Percentiles rank a stretch among this genome's conserved stretches.
Evolutionary conservation across 179 eudicot genomes (phyloP).

Genomic region (Patellifolia procumbens): DNA sequence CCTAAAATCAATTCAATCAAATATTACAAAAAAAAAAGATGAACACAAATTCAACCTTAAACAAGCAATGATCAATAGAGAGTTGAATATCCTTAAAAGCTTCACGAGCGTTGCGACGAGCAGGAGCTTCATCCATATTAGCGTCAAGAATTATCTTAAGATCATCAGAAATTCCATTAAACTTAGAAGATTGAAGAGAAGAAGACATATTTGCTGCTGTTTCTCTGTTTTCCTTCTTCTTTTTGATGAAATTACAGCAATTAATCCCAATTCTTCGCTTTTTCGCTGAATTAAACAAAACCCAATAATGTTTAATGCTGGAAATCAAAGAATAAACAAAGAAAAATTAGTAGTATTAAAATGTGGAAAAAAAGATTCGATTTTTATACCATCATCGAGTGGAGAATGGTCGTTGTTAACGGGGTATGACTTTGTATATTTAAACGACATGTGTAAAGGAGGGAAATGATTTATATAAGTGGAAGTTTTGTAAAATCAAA

Average conservation of each 20-base stretch:
- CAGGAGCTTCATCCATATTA: constrained; percentile 67
- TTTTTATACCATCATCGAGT: constrained; percentile 5
- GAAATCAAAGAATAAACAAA: neutral
- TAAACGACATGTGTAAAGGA: constrained; percentile 24
- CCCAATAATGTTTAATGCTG: neutral
- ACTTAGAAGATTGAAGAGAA: constrained; percentile 22
- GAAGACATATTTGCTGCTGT: constrained; percentile 15
- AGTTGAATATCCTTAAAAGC: constrained; percentile 87
- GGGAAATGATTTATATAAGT: neutral
- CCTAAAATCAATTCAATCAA: too few relatives aligned
- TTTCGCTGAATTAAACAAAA: constrained; percentile 4
- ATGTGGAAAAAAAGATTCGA: neutral
- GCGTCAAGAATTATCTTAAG: constrained; percentile 62
- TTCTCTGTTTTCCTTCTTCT: neutral
- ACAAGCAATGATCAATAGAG: constrained; percentile 74
- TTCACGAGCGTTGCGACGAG: constrained; percentile 84
- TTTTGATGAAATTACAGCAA: neutral
- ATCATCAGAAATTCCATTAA: constrained; percentile 48
- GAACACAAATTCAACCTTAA: constrained; percentile 50
- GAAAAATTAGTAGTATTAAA: neutral
- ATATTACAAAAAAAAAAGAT: neutral
- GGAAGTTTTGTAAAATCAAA: neutral
- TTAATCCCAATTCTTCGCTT: constrained; percentile 3
- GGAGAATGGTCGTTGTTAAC: constrained; percentile 1
- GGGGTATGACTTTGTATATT: constrained; percentile 11